Evolutionary conservation across 2,329 filamentous ascomycete genomes (phyloP), one percentile per base, ranked within the genome.

Genomic region (Hypoxylon sp.): DNA sequence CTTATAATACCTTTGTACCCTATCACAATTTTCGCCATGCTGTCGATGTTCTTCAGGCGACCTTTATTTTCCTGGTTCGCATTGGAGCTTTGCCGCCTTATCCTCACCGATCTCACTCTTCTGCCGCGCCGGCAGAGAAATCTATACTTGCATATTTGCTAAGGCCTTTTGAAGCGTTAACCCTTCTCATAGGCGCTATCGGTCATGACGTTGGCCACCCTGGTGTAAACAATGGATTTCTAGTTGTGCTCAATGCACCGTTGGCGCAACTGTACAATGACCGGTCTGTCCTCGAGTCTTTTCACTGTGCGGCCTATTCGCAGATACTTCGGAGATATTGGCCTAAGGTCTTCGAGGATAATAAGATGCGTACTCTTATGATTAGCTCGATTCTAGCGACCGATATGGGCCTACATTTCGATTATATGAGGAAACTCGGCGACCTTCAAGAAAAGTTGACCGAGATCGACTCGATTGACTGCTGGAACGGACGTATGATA

Each of bases 21-120:
- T 99, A 98, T 77, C 96, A 99, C 83, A 99, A 99, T 80, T 99
- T 98, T 79, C 92, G 95, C 60, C 96, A 99, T 80, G 96, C 97
- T 21, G 91, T 98, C 68, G 96, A 99, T 80, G 96, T 99, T 28
- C 85, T 98, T 58, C 95, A 98, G 79, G 97, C 95, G 1, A 89
- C 94, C 2, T 98, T 98, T 79, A 90, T 91, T 81, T 97, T 98
- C 77, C 87, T 98, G 5, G 85, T 98, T 60, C 89, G 89, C 69
- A 90, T 97, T 56, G 92, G 93, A 62, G 89, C 89, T 34, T 82
- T 97, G 53, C 91, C 91, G 13, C 86, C 87, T 5, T 96, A 92
- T 79, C 87, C 87, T 30, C 77, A 78, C 1, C 77, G 78, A 17
- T 69, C 76, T 14, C 70, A 75, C 32, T 58, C 76, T 45, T 63